Evolutionary conservation across 1,139 yeast species (phyloP).

Genomic region (Pneumocystis canis): DNA sequence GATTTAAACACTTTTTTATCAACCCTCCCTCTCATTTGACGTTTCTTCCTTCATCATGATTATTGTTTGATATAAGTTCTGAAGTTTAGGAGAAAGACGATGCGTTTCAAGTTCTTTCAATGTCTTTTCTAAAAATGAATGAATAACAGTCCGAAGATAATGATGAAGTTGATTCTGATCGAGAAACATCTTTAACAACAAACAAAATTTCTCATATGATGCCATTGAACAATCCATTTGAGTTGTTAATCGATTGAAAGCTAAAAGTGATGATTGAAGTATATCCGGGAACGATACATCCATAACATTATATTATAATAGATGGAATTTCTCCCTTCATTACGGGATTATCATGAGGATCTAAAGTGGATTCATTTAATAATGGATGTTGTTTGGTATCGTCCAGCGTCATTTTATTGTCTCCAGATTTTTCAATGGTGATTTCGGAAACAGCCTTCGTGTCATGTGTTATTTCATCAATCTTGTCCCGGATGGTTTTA

Average conservation of each 20-base stretch:
- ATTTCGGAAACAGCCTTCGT: not conserved
- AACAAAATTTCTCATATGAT: not conserved
- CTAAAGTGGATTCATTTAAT: not conserved
- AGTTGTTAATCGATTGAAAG: not conserved
- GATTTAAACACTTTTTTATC: no score
- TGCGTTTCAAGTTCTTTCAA: not conserved
- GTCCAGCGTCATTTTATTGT: not conserved
- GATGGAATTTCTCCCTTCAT: not conserved
- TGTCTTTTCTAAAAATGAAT: not conserved
- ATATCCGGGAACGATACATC: not conserved
- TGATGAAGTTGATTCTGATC: not conserved
- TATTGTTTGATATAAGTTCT: no score
- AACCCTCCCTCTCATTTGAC: no score
- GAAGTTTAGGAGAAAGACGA: not conserved
- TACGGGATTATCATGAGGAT: not conserved
- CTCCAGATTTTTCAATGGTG: not conserved
- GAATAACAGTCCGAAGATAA: not conserved
- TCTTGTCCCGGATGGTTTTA: not conserved
- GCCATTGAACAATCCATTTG: not conserved
- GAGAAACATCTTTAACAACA: not conserved
- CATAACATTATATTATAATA: not conserved
- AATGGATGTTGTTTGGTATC: not conserved
- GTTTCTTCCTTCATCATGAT: no score
- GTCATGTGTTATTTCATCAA: not conserved
- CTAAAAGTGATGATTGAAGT: not conserved